Conservation (phyloP, 495 filamentous ascomycete genomes). For the Cladorrhinum samala region DNA sequence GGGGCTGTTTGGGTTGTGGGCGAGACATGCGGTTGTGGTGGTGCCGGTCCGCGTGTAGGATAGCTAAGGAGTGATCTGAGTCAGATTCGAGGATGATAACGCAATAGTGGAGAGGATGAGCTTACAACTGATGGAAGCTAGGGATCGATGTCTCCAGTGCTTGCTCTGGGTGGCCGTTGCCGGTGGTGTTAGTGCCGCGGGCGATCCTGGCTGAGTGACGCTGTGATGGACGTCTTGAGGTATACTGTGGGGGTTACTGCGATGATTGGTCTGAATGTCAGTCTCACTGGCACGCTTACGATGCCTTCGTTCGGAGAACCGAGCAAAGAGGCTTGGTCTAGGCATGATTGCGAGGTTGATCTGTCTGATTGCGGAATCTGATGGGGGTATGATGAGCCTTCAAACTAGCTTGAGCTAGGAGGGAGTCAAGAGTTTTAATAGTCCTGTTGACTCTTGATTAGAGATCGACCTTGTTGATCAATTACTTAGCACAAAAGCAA, state of each 20-base stretch:
- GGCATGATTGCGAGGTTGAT: slow-evolving; percentile 8
- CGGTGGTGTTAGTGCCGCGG: background rate
- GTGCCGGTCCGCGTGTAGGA: background rate
- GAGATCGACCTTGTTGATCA: too few species aligned
- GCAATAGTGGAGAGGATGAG: background rate
- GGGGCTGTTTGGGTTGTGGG: background rate
- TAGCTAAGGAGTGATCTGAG: background rate
- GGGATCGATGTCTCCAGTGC: slow-evolving; percentile 6
- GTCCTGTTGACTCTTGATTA: background rate
- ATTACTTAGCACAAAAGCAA: too few species aligned
- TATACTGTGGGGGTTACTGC: background rate
- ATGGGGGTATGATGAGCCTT: background rate
- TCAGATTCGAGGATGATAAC: background rate
- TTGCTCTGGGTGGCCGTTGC: background rate
- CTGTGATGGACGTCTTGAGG: background rate
- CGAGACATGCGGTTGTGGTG: too few species aligned
- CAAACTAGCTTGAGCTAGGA: background rate
- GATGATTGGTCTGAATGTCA: background rate
- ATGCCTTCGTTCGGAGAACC: slow-evolving; percentile 8
- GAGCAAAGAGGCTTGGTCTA: slow-evolving; percentile 7
- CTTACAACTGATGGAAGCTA: slow-evolving; percentile 15
- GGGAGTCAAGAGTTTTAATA: background rate
- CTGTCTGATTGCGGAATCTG: background rate
- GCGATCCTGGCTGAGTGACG: background rate
- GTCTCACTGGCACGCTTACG: background rate